These are phyloP conservation scores for Eragrostis curvula DNA, from an alignment of 176 grass and related monocot genomes.

Conservation along the genomic window DNA sequence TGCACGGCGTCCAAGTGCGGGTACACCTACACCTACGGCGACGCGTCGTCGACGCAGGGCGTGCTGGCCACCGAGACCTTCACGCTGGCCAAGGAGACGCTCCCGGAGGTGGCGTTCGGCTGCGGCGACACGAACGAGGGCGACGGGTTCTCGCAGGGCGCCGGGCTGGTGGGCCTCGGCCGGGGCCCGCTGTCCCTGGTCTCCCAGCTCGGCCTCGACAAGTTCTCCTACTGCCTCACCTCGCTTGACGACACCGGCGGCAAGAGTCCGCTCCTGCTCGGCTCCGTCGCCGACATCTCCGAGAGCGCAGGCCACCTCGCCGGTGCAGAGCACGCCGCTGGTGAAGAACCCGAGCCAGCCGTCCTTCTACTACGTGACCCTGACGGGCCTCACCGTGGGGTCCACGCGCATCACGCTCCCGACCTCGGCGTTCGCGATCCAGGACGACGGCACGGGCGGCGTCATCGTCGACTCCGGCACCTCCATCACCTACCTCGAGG, in stretches of 20 bases:
- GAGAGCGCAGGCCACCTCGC: constrained; percentile 10
- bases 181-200: constrained; percentile 59
- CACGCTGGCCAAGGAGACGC: constrained; percentile 41
- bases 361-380: constrained; percentile 67
- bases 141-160: constrained; percentile 58
- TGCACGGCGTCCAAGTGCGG: constrained; percentile 47
- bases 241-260: constrained; percentile 54
- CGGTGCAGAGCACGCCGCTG: constrained; percentile 67
- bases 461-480: constrained; percentile 85
- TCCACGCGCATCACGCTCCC: constrained; percentile 46
- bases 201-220: constrained; percentile 59
- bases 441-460: constrained; percentile 60
- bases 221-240: constrained; percentile 96
- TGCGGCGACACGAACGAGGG: constrained; percentile 71
- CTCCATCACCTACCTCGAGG: constrained; percentile 70
- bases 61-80: constrained; percentile 75
- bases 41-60: constrained; percentile 69
- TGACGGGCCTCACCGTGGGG: constrained; percentile 63
- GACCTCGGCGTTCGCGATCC: constrained; percentile 46
- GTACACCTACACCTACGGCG: constrained; percentile 67
- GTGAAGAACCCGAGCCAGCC: constrained; percentile 65
- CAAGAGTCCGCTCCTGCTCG: constrained; percentile 64
- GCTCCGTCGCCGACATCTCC: constrained; percentile 41
- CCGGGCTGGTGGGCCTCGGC: constrained; percentile 72
- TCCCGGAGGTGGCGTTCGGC: constrained; percentile 56